Base-by-base conservation (phyloP, 768 basidiomycete genomes). In the Brasilioporus rufonigricans region DNA sequence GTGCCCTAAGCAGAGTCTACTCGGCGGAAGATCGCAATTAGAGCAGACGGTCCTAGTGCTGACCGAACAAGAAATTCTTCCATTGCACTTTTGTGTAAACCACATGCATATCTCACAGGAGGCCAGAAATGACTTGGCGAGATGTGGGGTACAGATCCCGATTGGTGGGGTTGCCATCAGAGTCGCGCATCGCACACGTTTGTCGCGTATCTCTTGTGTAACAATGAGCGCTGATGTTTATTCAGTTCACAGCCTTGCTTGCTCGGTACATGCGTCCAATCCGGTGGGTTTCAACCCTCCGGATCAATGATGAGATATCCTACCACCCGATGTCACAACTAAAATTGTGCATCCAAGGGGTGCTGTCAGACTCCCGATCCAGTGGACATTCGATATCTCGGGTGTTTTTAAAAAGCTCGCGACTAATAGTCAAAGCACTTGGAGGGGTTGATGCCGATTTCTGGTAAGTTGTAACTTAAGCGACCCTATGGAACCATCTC, bases 101-200 rank as follows among this genome's bases (percentile, higher is more conserved):
- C 59, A 57, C 52, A 62, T 55, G 23, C 36, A 40, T 44, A 36
- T 57, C 38, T 51, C 32, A 44, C 48, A 36, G 35, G 55, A 32
- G 19, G 51, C 45, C 23, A 40, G 33, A n/a, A 48, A 40, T 48
- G 12, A 26, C 41, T 44, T 49, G 33, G 40, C 49, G 32, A 68
- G 59, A 61, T 68, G 50, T 58, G 55, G 66, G 58, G 61, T 50
- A 52, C 50, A 64, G 62, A 61, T 66, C 45, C 44, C 23, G 39
- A 52, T 55, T 36, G 44, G 48, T 49, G 41, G 53, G 36, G 48
- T 56, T 44, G 19, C 48, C 29, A 19, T 53, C 45, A 49, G 48
- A 36, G 46, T 35, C n/a, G 18, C 46, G 44, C 51, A 14, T 31
- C 38, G 38, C 29, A 35, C 24, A 48, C 41, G 32, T 53, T 46